These are phyloP conservation scores for Talaromyces albobiverticillius DNA, from an alignment of 2,329 filamentous ascomycete genomes.

Conservation along the genomic window DNA sequence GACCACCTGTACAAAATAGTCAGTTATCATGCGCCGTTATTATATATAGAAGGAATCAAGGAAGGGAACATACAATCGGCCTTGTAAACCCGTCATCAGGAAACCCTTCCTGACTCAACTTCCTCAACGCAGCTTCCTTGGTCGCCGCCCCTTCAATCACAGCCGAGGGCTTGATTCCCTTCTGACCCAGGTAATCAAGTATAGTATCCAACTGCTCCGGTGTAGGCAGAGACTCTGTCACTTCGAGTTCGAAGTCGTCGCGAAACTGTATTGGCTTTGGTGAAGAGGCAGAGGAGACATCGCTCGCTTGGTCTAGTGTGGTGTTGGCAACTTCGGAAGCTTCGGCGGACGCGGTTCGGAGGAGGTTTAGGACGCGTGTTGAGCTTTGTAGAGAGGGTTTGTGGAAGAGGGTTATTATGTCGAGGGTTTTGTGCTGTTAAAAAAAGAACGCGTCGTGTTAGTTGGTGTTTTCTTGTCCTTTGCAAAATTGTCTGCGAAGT, in stretches of 20 bases:
- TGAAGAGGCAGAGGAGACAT: slow-evolving; percentile 56
- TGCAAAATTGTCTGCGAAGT: neutral
- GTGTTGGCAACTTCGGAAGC: slow-evolving; percentile 64
- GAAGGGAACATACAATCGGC: slow-evolving; percentile 64
- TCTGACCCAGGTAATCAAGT: slow-evolving; percentile 67
- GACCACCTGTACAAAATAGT: slow-evolving; percentile 55
- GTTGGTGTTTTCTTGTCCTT: neutral
- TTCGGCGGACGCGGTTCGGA: slow-evolving; percentile 75
- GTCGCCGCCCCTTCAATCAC: slow-evolving; percentile 72
- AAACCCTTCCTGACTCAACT: slow-evolving; percentile 69
- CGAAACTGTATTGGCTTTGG: slow-evolving; percentile 49
- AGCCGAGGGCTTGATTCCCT: slow-evolving; percentile 63
- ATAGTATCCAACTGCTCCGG: slow-evolving; percentile 79
- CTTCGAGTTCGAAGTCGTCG: slow-evolving; percentile 79
- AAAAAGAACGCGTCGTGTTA: no score
- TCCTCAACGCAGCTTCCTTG: slow-evolving; percentile 74
- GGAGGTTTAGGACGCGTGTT: slow-evolving; percentile 66
- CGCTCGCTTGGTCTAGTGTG: slow-evolving; percentile 71
- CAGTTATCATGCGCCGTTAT: slow-evolving; percentile 14
- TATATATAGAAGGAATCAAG: neutral
- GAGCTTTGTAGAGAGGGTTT: slow-evolving; percentile 72
- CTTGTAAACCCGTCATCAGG: slow-evolving; percentile 66
- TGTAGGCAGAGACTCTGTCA: slow-evolving; percentile 78
- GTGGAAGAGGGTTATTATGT: slow-evolving; percentile 96
- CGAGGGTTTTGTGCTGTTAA: slow-evolving; percentile 72